Base-by-base conservation (phyloP, 2,329 filamentous ascomycete species). In the Lasiodiplodia gonubiensis region DNA sequence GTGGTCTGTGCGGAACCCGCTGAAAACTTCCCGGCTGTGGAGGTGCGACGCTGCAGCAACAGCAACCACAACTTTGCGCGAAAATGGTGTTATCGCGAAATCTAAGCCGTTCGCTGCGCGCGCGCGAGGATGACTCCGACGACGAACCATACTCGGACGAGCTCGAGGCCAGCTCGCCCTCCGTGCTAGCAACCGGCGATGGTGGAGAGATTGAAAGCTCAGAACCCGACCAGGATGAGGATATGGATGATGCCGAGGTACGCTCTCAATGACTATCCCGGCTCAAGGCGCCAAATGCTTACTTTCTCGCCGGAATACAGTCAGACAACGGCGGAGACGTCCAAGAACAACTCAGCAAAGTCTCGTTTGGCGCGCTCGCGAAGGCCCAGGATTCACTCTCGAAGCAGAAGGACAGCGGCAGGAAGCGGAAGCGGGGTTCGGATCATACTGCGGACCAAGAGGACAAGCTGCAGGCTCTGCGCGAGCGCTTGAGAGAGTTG, bases 311-410 rank as follows among this genome's bases (percentile, higher is more conserved):
- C 69, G 66, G 27, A 30, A 14, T n/a, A 18, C 75, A 79, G n/a
- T 74, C 72, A 18, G 77, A 77, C 23, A 78, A 82, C 30, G 76
- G 79, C 48, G 76, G 78, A 2, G 78, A 83, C 66, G 78, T 82
- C 27, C 75, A 82, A 59, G 76, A 80, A 16, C 76, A 80, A 39
- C 79, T 89, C 68, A 84, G 82, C 73, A 84, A 83, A 69, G 88
- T 97, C 71, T 95, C 93, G 27, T 97, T 98, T 74, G 94, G 93
- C 70, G 92, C 92, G n/a, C 84, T 97, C 49, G 92, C 92, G 70
- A 92, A 92, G 83, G 94, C 93, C 1, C 92, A 97, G 81, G 89
- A 89, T 48, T 86, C 88, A 0, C 80, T 97, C 37, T 71, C 79
- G 80, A 79, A 72, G 69, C 70, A 71, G 53, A 78, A 68, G 64